Conservation (phyloP, 768 basidiomycete genomes). For the Trametes punicea region DNA sequence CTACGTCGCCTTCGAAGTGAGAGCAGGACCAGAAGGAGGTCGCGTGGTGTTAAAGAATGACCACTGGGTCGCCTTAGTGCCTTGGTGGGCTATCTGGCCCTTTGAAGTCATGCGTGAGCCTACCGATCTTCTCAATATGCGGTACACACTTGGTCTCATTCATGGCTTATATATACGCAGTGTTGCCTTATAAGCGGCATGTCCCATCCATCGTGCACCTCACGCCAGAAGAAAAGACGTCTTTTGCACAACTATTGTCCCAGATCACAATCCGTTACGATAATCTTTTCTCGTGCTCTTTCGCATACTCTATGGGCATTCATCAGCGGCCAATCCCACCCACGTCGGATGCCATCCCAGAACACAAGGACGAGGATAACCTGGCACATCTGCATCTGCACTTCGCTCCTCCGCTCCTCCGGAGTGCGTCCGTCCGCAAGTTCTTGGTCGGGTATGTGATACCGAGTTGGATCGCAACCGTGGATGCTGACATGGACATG, state of each 20-base stretch:
- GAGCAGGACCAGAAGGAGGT: constrained; percentile 38
- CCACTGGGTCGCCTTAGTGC: constrained; percentile 81
- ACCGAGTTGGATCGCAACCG: neutral
- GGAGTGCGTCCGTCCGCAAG: constrained; percentile 81
- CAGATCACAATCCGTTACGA: constrained; percentile 66
- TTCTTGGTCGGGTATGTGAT: constrained; percentile 79
- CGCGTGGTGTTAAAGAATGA: constrained; percentile 71
- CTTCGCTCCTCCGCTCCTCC: constrained; percentile 79
- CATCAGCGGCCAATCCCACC: constrained; percentile 75
- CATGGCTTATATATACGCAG: constrained; percentile 36
- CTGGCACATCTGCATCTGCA: constrained; percentile 84
- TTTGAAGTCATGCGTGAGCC: constrained; percentile 73
- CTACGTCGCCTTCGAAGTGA: constrained; percentile 67
- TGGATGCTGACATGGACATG: constrained; percentile 12
- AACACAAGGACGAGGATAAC: constrained; percentile 41
- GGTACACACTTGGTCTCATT: no score
- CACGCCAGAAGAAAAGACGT: constrained; percentile 51
- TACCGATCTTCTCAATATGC: neutral
- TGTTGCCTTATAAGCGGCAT: constrained; percentile 76
- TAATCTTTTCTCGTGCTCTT: constrained; percentile 80
- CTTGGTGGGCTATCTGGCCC: constrained; percentile 97
- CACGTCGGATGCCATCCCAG: constrained; percentile 19
- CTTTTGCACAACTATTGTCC: constrained; percentile 69
- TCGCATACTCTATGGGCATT: constrained; percentile 93
- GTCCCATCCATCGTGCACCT: constrained; percentile 68